Base-by-base conservation (phyloP, 805 yeast species). In the Kodamaea kakaduensis region DNA sequence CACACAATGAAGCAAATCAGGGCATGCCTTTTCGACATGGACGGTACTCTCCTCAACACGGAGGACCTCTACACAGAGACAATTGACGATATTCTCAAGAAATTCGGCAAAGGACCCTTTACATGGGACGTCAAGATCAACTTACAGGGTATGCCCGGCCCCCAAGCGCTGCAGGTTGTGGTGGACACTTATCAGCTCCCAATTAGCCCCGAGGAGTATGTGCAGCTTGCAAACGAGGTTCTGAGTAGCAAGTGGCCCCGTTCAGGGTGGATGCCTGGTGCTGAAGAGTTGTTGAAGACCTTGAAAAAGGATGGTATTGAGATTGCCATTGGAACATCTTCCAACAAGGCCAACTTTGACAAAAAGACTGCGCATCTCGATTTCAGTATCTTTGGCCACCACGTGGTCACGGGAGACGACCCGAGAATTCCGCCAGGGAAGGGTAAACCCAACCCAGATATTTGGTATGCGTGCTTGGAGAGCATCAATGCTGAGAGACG, bases 371-470 rank as follows among this genome's bases (percentile, higher is more conserved):
- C 56, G 5, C 90, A 85, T 53, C 66, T 88, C 32, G 35, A 31
- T 17, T 30, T 31, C 5, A 6, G 20, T 10, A 60, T 73, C n/a
- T 93, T 93, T 51, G 67, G 69, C 9, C 58, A 58, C 5, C 84
- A 81, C 44, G 67, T 84, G 14, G 83, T 90, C 22, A 82, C 90
- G 1, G 97, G 97, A 5, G 98, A 93, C 62, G 93, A 93, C 52
- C 65, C 76, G 22, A 73, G 95, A 28, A 77, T 93, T 38, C 84
- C 90, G 2, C 68, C 65, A 10, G 97, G 96, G 3, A 73, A 81
- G 43, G 97, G 98, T 5, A 93, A 93, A 56, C 99, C 99, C 9
- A 68, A 69, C 40, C 98, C 98, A 2, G 94, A 89, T 55, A 88
- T 93, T 44, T 93, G 95, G 94, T 75, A 76, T 44, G 70, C 79